Conservation (phyloP, 164 flowering plant genomes). For the Vitis amurensis region DNA sequence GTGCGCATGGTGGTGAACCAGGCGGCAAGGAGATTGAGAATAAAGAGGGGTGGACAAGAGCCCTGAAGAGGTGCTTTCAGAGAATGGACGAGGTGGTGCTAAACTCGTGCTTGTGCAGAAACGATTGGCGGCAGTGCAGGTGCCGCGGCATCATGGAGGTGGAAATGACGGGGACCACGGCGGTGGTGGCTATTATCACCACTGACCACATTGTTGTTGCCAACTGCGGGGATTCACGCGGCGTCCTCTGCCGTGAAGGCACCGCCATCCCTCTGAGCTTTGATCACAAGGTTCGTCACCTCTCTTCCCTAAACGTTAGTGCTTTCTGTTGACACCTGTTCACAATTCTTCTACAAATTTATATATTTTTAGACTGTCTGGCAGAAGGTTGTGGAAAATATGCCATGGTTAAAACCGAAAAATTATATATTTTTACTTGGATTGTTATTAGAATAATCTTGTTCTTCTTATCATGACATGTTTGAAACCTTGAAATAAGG, state of each 20-base stretch:
- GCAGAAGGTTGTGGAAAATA: no score
- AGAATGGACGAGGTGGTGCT: constrained; percentile 46
- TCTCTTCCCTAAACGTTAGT: background rate
- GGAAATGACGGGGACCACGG: constrained; percentile 51
- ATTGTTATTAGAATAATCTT: no score
- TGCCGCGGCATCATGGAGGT: constrained; percentile 26
- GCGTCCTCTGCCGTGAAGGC: constrained; percentile 55
- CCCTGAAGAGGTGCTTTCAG: constrained; percentile 30
- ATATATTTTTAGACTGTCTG: no score
- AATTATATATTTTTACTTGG: no score
- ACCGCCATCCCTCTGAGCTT: constrained; percentile 42
- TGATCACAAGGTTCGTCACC: constrained; percentile 53
- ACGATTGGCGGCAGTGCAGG: constrained; percentile 20
- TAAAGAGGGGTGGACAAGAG: constrained; percentile 27
- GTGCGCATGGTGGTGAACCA: background rate
- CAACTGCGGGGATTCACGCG: constrained; percentile 72
- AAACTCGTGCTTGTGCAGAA: constrained; percentile 35
- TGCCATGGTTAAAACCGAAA: no score
- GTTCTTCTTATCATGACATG: no score
- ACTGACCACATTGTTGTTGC: constrained; percentile 39
- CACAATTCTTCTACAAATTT: no score
- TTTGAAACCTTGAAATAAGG: no score
- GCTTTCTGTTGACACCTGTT: background rate
- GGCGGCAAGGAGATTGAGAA: background rate
- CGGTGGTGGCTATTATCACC: constrained; percentile 47